phyloP scores from a whole-genome alignment of 805 yeast genomes.

The Metschnikowia lochheadii region DNA sequence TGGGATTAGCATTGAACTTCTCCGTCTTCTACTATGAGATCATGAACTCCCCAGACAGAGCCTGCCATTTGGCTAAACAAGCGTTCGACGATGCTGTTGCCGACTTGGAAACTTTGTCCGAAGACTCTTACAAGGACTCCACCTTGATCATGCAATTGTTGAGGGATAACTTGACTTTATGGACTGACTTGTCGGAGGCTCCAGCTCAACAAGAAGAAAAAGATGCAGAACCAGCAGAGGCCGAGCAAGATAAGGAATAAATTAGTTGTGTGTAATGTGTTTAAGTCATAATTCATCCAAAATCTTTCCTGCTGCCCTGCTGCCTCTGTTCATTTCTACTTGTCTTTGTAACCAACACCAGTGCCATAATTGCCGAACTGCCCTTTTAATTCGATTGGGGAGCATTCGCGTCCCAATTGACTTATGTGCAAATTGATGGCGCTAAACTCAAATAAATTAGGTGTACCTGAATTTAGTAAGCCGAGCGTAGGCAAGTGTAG shows the following conservation, averaged over 20 bases:
- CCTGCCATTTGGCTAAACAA: slow-evolving; percentile 97
- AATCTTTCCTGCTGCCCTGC: slow-evolving; percentile 9
- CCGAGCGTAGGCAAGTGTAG: background rate
- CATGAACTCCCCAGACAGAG: slow-evolving; percentile 96
- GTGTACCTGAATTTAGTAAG: slow-evolving; percentile 1
- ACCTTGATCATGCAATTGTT: slow-evolving; percentile 98
- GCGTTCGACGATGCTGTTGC: slow-evolving; percentile 99
- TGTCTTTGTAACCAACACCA: slow-evolving; percentile 15
- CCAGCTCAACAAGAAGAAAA: slow-evolving; percentile 41
- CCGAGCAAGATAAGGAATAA: slow-evolving; percentile 27
- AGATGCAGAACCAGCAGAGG: slow-evolving; percentile 20
- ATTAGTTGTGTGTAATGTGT: slow-evolving; percentile 13
- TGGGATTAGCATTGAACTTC: slow-evolving; percentile 96
- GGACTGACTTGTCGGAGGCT: slow-evolving; percentile 94
- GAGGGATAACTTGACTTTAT: slow-evolving; percentile 96
- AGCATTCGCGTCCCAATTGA: background rate
- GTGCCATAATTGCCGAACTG: background rate
- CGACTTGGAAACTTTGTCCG: slow-evolving; percentile 94
- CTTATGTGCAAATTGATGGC: background rate
- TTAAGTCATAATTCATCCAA: slow-evolving; percentile 12
- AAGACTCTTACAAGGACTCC: slow-evolving; percentile 97
- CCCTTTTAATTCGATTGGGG: background rate
- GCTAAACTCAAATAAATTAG: slow-evolving; percentile 1
- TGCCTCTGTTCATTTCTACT: slow-evolving; percentile 17
- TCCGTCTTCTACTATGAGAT: slow-evolving; percentile 98